Conservation (phyloP, 148 eudicot genomes). For the Beta vulgaris region DNA sequence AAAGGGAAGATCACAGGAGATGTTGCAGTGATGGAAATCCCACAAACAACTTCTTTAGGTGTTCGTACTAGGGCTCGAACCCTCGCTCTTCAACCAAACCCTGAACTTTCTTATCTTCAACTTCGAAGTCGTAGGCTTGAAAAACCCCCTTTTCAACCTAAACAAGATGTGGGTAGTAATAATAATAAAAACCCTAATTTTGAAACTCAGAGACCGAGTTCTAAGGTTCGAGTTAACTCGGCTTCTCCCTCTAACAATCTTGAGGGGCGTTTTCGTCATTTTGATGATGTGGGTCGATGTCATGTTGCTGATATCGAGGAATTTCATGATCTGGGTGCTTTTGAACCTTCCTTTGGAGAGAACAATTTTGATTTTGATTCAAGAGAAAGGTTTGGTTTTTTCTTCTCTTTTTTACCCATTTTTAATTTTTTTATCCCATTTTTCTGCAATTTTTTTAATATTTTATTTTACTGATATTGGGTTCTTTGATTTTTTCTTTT, state of each 20-base stretch:
- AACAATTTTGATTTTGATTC: slow-evolving; percentile 60
- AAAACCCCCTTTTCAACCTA: slow-evolving; percentile 43
- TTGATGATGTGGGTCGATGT: slow-evolving; percentile 23
- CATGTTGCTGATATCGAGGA: slow-evolving; percentile 27
- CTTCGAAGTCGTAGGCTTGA: slow-evolving; percentile 66
- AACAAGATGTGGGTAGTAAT: not conserved
- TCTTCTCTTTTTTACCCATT: not conserved
- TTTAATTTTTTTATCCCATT: slow-evolving; percentile 1
- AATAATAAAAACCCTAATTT: not conserved
- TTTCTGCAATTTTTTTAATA: not conserved
- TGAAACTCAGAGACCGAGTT: not conserved
- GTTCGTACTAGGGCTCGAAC: slow-evolving; percentile 81
- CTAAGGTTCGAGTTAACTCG: slow-evolving; percentile 30
- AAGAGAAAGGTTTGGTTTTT: slow-evolving; percentile 49
- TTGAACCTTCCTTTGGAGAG: slow-evolving; percentile 65
- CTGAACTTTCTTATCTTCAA: slow-evolving; percentile 63
- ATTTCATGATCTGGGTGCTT: slow-evolving; percentile 17
- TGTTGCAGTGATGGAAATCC: slow-evolving; percentile 56
- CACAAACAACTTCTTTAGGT: slow-evolving; percentile 48
- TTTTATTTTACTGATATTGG: not conserved
- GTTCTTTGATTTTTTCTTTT: not conserved
- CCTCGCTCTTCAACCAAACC: slow-evolving; percentile 55
- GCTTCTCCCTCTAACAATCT: slow-evolving; percentile 17
- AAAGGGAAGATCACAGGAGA: slow-evolving; percentile 57
- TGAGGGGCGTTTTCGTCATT: slow-evolving; percentile 25